These are phyloP conservation scores for Cordia subcordata DNA, from an alignment of 257 asterid species.

Conservation along the genomic window DNA sequence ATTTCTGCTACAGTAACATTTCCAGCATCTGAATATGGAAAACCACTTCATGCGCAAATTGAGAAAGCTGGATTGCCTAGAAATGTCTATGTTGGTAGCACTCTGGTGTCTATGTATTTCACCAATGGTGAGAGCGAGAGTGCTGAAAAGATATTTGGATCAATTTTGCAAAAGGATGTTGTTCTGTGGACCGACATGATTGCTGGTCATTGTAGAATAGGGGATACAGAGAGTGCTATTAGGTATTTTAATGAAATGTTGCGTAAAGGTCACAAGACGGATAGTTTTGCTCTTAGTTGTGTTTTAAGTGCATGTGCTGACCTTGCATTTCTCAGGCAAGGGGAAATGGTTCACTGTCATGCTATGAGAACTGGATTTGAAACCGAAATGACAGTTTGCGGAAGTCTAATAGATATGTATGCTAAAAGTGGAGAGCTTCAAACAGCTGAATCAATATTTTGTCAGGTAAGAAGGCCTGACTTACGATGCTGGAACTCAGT, in stretches of 20 bases:
- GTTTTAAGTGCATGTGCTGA: constrained; percentile 75
- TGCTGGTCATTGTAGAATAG: constrained; percentile 60
- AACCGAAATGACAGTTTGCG: constrained; percentile 48
- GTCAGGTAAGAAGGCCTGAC: constrained; percentile 30
- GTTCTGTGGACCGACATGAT: constrained; percentile 94
- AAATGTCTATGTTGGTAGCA: constrained; percentile 48
- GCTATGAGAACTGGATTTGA: constrained; percentile 55
- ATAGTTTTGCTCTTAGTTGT: constrained; percentile 60
- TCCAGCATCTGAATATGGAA: constrained; percentile 51
- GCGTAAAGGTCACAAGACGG: constrained; percentile 33
- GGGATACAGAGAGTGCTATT: constrained; percentile 60
- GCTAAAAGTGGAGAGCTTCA: constrained; percentile 71
- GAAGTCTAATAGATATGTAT: constrained; percentile 74
- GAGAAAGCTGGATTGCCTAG: constrained; percentile 52
- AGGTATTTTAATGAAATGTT: constrained; percentile 43
- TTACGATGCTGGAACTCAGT: constrained; percentile 81
- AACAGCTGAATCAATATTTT: constrained; percentile 44
- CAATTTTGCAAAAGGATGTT: constrained; percentile 45
- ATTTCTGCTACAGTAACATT: constrained; percentile 41
- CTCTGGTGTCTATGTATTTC: constrained; percentile 70
- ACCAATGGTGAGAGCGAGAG: constrained; percentile 37
- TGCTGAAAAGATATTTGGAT: constrained; percentile 48
- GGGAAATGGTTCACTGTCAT: constrained; percentile 67
- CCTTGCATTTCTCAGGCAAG: constrained; percentile 60
- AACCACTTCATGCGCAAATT: constrained; percentile 65